Base-by-base conservation (phyloP, 345 rosid species). In the Zanthoxylum bungeanum region DNA sequence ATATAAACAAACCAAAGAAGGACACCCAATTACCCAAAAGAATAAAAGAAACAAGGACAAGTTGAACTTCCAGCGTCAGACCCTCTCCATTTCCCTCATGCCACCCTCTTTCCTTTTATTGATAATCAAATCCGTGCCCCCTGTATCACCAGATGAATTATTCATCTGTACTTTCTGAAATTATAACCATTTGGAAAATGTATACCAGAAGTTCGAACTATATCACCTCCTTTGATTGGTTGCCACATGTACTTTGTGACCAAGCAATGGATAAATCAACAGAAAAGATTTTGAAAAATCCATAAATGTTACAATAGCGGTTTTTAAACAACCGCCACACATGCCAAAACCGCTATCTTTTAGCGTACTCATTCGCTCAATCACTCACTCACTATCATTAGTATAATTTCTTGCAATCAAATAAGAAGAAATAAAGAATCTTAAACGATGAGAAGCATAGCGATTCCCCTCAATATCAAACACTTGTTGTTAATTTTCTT, bases 231-330 rank as follows among this genome's bases (percentile, higher is more conserved):
- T 85, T 78, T 81, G 36, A 86, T 78, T 27, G 81, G 74, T 70
- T 79, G 76, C 93, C 94, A 91, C 78, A 93, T 89, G 93, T 85
- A 91, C 78, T 86, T 88, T 60, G 97, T 90, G 58, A 92, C 93
- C 47, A 92, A 73, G 85, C 89, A 82, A 71, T 91, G 98, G 64
- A 93, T 83, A 77, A 91, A 91, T 27, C 31, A 25, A 53, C 22
- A 16, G 7, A 24, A 14, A 53, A 16, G 0, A 50, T 19, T 36
- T 60, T 60, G 47, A 60, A 22, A 60, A 60, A 36, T 60, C n/a
- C n/a, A 28, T 56, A 50, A 55, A 52, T 64, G 64, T 39, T 55
- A 28, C 4, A 36, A 28, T 25, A 61, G 72, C 52, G 21, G 73
- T 58, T 69, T 70, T 46, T 33, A 68, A 68, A 68, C 59, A 4